Evolutionary conservation across 1,139 yeast genomes (phyloP).

Genomic region (Suhomyces terraborum): DNA sequence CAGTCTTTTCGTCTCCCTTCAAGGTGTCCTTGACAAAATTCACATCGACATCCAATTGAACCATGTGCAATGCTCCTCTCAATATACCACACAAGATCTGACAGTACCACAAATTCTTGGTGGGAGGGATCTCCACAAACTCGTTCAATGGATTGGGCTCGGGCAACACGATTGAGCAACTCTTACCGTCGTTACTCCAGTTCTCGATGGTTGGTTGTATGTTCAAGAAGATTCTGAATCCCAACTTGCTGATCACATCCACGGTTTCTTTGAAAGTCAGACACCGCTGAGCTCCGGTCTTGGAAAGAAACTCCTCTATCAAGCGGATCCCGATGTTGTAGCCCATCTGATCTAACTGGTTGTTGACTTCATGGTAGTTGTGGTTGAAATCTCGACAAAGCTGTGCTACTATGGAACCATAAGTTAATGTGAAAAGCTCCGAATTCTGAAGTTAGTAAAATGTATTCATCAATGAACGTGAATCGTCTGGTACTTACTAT

Average conservation of each 20-base stretch:
- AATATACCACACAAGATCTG: slow-evolving; percentile 88
- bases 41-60: slow-evolving; percentile 88
- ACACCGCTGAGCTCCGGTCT: slow-evolving; percentile 83
- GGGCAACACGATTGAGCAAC: slow-evolving; percentile 69
- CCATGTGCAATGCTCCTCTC: slow-evolving; percentile 93
- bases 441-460: slow-evolving; percentile 56
- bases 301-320: slow-evolving; percentile 90
- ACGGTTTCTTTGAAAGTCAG: slow-evolving; percentile 81
- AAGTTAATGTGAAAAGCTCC: slow-evolving; percentile 87
- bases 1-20: slow-evolving; percentile 83
- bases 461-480: not conserved
- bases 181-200: slow-evolving; percentile 77
- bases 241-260: slow-evolving; percentile 81
- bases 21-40: slow-evolving; percentile 76
- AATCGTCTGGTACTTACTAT: slow-evolving; percentile 53
- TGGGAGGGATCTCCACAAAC: slow-evolving; percentile 83
- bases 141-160: slow-evolving; percentile 89
- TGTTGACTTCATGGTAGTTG: slow-evolving; percentile 77
- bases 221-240: slow-evolving; percentile 86
- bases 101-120: slow-evolving; percentile 84
- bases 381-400: slow-evolving; percentile 79
- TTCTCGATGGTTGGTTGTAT: slow-evolving; percentile 73
- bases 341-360: slow-evolving; percentile 89
- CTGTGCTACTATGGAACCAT: slow-evolving; percentile 95
- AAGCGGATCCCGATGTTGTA: slow-evolving; percentile 89